These are phyloP conservation scores for Saururus chinensis DNA, from an alignment of 164 flowering plant genomes.

Conservation along the genomic window DNA sequence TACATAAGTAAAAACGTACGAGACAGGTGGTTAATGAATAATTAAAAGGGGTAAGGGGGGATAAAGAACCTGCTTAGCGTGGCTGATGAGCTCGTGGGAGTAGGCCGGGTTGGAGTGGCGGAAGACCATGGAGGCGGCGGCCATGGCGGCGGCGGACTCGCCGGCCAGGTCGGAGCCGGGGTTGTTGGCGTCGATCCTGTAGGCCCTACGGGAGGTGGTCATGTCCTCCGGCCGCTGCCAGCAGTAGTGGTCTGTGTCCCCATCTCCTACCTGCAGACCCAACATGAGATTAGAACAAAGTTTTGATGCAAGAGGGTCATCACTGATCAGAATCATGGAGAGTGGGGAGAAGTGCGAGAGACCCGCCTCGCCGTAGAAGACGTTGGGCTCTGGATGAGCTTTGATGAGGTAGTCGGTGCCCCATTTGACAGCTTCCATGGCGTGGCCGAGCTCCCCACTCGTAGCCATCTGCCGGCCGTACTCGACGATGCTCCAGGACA, in stretches of 20 bases:
- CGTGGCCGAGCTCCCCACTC: slow-evolving; percentile 66
- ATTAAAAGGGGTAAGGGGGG: neutral
- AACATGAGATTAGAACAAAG: neutral
- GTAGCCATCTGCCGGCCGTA: slow-evolving; percentile 65
- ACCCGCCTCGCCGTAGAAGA: slow-evolving; percentile 73
- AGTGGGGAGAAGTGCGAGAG: neutral
- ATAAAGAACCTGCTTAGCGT: slow-evolving; percentile 41
- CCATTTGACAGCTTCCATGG: slow-evolving; percentile 87
- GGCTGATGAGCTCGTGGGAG: slow-evolving; percentile 25
- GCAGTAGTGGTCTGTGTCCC: neutral
- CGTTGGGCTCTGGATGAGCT: slow-evolving; percentile 81
- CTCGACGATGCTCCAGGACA: slow-evolving; percentile 84
- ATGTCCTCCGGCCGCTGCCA: slow-evolving; percentile 56
- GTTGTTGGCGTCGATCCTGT: slow-evolving; percentile 25
- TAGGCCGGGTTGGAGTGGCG: slow-evolving; percentile 21
- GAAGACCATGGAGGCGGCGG: slow-evolving; percentile 62
- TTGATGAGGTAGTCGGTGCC: slow-evolving; percentile 89
- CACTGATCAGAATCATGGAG: neutral
- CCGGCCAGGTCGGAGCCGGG: slow-evolving; percentile 78
- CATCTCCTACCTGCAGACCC: neutral
- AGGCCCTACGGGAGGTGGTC: slow-evolving; percentile 47
- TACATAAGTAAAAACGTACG: neutral
- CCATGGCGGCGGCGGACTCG: slow-evolving; percentile 72
- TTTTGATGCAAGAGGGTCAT: no score
- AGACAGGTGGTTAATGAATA: neutral